phyloP scores from a whole-genome alignment of 768 basidiomycete genomes.

The Galerina sulciceps region DNA sequence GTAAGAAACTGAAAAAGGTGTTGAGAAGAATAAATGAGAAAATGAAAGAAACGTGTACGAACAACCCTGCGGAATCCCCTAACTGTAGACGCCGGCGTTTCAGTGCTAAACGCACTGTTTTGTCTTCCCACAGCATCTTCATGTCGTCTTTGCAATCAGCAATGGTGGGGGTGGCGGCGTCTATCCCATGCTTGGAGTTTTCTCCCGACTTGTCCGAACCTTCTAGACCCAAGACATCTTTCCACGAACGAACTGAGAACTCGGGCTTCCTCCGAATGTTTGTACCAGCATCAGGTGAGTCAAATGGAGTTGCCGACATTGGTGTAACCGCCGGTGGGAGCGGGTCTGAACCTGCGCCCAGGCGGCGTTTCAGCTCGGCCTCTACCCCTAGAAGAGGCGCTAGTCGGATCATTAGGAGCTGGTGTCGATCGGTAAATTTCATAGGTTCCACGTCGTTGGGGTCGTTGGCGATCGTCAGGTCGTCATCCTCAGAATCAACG shows the following conservation, averaged over 20 bases:
- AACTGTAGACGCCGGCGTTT: constrained; percentile 50
- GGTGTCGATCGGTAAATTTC: constrained; percentile 56
- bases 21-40: background rate
- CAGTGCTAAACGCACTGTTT: constrained; percentile 52
- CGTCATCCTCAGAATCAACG: constrained; percentile 39
- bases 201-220: constrained; percentile 9
- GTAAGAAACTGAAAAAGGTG: constrained; percentile 56
- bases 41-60: constrained; percentile 27
- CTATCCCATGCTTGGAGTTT: constrained; percentile 16
- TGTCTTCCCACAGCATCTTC: constrained; percentile 65
- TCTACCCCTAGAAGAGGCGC: constrained; percentile 66
- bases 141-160: constrained; percentile 66
- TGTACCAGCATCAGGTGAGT: constrained; percentile 31
- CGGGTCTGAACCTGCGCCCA: constrained; percentile 53
- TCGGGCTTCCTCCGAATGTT: constrained; percentile 39
- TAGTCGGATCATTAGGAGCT: constrained; percentile 60
- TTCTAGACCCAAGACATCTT: constrained; percentile 42
- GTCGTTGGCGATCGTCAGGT: constrained; percentile 18
- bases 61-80: constrained; percentile 74
- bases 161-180: constrained; percentile 53
- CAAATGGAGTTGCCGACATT: constrained; percentile 54
- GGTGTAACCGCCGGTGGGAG: constrained; percentile 29
- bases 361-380: constrained; percentile 60
- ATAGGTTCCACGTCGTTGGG: constrained; percentile 29
- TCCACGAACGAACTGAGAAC: constrained; percentile 60